These are phyloP conservation scores for Podaxis carcinomalis DNA, from an alignment of 768 basidiomycete species.

Conservation along the genomic window DNA sequence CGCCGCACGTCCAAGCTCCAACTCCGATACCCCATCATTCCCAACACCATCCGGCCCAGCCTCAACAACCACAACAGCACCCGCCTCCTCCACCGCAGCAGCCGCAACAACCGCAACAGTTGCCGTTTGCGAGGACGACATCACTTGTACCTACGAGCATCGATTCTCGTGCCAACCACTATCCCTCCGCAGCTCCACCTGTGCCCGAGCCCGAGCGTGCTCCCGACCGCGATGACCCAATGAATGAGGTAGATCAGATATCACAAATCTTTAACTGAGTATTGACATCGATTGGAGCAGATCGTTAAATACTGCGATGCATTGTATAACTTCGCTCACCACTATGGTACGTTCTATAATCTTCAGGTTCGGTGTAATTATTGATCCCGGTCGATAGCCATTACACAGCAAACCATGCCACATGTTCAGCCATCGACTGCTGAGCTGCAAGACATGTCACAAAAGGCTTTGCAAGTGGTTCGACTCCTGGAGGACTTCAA, in stretches of 20 bases:
- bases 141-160: conserved; percentile 21
- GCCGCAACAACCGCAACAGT: conserved; percentile 15
- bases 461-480: conserved; percentile 61
- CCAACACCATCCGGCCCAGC: conserved; percentile 19
- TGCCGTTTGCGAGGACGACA: conserved; percentile 18
- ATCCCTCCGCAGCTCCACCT: conserved; percentile 8
- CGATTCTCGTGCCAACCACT: conserved; percentile 15
- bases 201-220: conserved; percentile 31
- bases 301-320: conserved; percentile 58
- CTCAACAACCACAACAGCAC: conserved; percentile 19
- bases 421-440: conserved; percentile 46
- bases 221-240: conserved; percentile 30
- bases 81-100: conserved; percentile 11
- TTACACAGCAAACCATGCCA: conserved; percentile 41
- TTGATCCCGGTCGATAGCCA: conserved; percentile 25
- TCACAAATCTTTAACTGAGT: conserved; percentile 1
- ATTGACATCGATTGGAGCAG: conserved; percentile 27
- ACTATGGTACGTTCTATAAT: conserved; percentile 49
- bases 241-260: conserved; percentile 36
- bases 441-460: conserved; percentile 69
- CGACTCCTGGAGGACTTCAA: conserved; percentile 61
- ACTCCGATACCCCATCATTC: conserved; percentile 18
- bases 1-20: conserved; percentile 21
- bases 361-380: conserved; percentile 1
- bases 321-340: conserved; percentile 61